These are phyloP conservation scores for Syncephalastrum sp. DNA, from an alignment of 371 early-diverging fungal species.

Conservation along the genomic window DNA sequence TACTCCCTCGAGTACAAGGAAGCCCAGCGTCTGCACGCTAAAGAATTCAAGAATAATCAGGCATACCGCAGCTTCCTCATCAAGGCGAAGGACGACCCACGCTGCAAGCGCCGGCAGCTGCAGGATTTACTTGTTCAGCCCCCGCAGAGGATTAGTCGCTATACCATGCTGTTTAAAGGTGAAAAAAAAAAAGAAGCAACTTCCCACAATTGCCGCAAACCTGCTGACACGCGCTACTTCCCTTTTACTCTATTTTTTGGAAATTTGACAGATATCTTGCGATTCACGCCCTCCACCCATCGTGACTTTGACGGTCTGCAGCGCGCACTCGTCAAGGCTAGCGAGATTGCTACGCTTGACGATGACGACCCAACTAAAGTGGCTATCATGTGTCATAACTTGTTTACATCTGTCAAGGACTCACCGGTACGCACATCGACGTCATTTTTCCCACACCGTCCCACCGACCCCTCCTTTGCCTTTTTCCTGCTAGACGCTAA, in stretches of 20 bases:
- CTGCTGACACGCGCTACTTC: not conserved
- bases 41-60: slow-evolving; percentile 35
- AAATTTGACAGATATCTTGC: slow-evolving; percentile 25
- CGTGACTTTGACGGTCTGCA: slow-evolving; percentile 31
- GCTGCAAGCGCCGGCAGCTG: slow-evolving; percentile 29
- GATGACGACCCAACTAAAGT: slow-evolving; percentile 44
- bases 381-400: slow-evolving; percentile 37
- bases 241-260: too few relatives aligned
- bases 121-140: slow-evolving; percentile 44
- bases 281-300: slow-evolving; percentile 33
- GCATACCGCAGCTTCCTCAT: slow-evolving; percentile 31
- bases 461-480: not conserved
- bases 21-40: slow-evolving; percentile 35
- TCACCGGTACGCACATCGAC: slow-evolving; percentile 31
- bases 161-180: slow-evolving; percentile 48
- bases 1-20: slow-evolving; percentile 36
- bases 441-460: not conserved
- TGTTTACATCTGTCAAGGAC: slow-evolving; percentile 39
- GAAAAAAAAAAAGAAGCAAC: slow-evolving; percentile 3
- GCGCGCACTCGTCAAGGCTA: slow-evolving; percentile 30
- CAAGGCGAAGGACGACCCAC: slow-evolving; percentile 29
- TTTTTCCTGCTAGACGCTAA: not conserved
- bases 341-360: slow-evolving; percentile 41
- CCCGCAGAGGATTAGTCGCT: slow-evolving; percentile 45
- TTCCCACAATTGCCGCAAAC: not conserved